These are phyloP conservation scores for Ganoderma resinaceum DNA, from an alignment of 1,284 basidiomycete genomes.

Conservation along the genomic window DNA sequence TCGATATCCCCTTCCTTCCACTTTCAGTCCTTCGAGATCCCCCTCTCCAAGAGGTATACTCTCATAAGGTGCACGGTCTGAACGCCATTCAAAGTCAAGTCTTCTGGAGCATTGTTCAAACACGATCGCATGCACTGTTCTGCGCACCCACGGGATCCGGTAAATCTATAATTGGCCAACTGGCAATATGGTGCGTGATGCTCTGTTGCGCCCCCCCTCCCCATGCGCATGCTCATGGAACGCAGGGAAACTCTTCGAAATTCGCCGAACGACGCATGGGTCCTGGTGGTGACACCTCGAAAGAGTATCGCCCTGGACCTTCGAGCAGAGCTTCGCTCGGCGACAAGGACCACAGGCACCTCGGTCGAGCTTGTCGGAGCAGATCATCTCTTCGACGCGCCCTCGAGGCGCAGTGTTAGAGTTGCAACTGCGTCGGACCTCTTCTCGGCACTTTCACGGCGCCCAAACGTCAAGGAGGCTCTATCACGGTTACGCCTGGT, in stretches of 20 bases:
- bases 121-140: slow-evolving; percentile 76
- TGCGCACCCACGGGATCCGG: slow-evolving; percentile 86
- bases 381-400: slow-evolving; percentile 42
- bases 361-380: slow-evolving; percentile 50
- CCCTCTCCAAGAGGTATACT: slow-evolving; percentile 54
- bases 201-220: not conserved
- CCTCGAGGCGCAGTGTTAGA: slow-evolving; percentile 53
- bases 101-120: slow-evolving; percentile 86
- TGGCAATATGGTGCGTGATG: slow-evolving; percentile 67
- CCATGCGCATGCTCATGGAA: not conserved
- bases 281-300: slow-evolving; percentile 63
- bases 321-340: slow-evolving; percentile 54
- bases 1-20: slow-evolving; percentile 86
- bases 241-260: slow-evolving; percentile 57
- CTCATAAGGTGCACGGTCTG: slow-evolving; percentile 60
- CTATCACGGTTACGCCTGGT: slow-evolving; percentile 67
- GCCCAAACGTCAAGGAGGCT: slow-evolving; percentile 33
- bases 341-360: slow-evolving; percentile 49
- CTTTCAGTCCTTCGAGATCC: slow-evolving; percentile 60
- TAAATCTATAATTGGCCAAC: slow-evolving; percentile 79
- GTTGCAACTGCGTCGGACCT: slow-evolving; percentile 63
- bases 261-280: slow-evolving; percentile 51
- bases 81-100: slow-evolving; percentile 92
- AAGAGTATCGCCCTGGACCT: slow-evolving; percentile 56
- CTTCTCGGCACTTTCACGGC: slow-evolving; percentile 48